phyloP scores from a whole-genome alignment of 2,329 filamentous ascomycete species.

The Colletotrichum siamense region DNA sequence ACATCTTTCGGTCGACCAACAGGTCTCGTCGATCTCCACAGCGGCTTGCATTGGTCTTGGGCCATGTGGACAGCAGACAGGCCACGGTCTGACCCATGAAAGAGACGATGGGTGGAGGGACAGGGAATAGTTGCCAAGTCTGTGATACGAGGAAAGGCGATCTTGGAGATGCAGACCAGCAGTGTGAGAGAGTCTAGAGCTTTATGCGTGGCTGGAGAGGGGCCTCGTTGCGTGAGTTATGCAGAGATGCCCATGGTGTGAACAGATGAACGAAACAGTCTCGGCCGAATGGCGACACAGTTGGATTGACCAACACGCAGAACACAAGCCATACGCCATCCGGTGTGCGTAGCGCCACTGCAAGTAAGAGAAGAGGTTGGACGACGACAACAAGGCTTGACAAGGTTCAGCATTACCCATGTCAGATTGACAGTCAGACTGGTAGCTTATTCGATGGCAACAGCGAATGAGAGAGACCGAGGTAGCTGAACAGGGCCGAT shows the following conservation, averaged over 20 bases:
- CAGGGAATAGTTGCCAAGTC: conserved; percentile 15
- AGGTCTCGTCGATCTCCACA: conserved; percentile 14
- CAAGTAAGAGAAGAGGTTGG: conserved; percentile 15
- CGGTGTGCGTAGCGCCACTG: background rate
- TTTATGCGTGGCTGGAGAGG: background rate
- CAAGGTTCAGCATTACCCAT: conserved; percentile 8
- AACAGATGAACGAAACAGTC: background rate
- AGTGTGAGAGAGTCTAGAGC: background rate
- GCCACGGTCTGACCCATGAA: background rate
- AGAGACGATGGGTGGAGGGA: background rate
- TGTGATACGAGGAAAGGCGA: conserved; percentile 21
- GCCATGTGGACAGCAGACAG: conserved; percentile 5
- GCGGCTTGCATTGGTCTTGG: conserved; percentile 19
- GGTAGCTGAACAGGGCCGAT: background rate
- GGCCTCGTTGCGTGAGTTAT: background rate
- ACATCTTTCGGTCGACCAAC: conserved; percentile 12
- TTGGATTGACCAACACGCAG: background rate
- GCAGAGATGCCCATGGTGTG: background rate
- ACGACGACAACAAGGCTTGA: conserved; percentile 5
- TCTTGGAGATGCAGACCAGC: conserved; percentile 7
- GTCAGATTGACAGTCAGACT: background rate
- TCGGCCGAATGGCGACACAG: background rate
- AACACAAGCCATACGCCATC: background rate
- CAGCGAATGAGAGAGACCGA: background rate
- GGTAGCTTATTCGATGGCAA: conserved; percentile 1